Conservation (phyloP, 129 eudicot genomes). For the Tagetes erecta region DNA sequence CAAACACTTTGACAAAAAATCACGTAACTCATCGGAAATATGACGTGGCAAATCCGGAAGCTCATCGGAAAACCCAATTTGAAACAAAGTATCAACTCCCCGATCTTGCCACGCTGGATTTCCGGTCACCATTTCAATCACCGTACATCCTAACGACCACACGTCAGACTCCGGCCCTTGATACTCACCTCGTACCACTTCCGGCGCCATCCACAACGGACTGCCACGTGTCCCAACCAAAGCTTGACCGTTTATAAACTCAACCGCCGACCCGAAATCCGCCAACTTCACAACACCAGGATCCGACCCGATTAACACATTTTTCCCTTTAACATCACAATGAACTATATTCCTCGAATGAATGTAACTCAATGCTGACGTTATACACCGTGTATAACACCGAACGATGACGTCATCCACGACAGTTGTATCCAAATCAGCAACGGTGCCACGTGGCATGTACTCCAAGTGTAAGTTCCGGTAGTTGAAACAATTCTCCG, state of each 20-base stretch:
- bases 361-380: slow-evolving; percentile 53
- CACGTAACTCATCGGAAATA: slow-evolving; percentile 42
- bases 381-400: slow-evolving; percentile 49
- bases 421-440: slow-evolving; percentile 36
- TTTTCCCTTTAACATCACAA: slow-evolving; percentile 76
- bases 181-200: slow-evolving; percentile 63
- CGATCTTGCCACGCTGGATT: slow-evolving; percentile 65
- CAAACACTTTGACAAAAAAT: slow-evolving; percentile 60
- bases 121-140: slow-evolving; percentile 80
- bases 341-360: slow-evolving; percentile 58
- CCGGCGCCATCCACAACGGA: slow-evolving; percentile 94
- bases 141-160: slow-evolving; percentile 85
- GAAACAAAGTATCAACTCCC: slow-evolving; percentile 47
- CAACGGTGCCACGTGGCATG: slow-evolving; percentile 69
- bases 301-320: slow-evolving; percentile 48
- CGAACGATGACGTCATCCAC: slow-evolving; percentile 36
- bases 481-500: not conserved
- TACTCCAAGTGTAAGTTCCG: slow-evolving; percentile 73
- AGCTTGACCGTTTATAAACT: not conserved
- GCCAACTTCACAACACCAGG: slow-evolving; percentile 54
- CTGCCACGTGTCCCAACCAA: slow-evolving; percentile 49
- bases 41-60: slow-evolving; percentile 49
- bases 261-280: slow-evolving; percentile 69
- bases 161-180: slow-evolving; percentile 79
- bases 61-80: slow-evolving; percentile 56